Evolutionary conservation across 805 yeast genomes (phyloP).

Genomic region (Schwanniomyces vanrijiae): DNA sequence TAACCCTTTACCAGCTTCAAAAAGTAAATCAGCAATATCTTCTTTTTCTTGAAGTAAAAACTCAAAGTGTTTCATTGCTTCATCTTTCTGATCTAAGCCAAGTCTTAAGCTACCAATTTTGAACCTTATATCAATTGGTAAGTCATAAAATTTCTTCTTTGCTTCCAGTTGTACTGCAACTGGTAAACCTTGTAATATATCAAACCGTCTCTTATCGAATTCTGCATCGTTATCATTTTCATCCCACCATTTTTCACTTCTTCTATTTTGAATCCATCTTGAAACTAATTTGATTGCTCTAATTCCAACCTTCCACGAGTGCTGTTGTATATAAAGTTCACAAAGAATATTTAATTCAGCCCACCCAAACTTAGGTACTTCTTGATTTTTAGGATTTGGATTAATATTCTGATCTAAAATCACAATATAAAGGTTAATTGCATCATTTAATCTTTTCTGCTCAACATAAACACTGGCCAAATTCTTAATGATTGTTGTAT

Average conservation of each 20-base stretch:
- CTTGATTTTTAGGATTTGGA: conserved; percentile 18
- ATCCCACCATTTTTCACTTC: conserved; percentile 65
- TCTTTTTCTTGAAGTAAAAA: conserved; percentile 57
- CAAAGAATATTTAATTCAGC: conserved; percentile 81
- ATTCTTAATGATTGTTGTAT: conserved; percentile 60
- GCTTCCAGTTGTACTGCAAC: conserved; percentile 12
- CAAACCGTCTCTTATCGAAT: conserved; percentile 70
- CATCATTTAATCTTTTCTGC: conserved; percentile 66
- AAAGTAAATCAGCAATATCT: conserved; percentile 70
- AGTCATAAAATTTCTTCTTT: conserved; percentile 29
- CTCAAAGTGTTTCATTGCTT: conserved; percentile 71
- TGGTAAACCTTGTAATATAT: conserved; percentile 23
- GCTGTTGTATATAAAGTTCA: conserved; percentile 73
- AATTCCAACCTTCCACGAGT: conserved; percentile 63
- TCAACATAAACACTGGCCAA: conserved; percentile 51
- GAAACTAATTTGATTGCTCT: conserved; percentile 67
- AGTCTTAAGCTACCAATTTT: conserved; percentile 77
- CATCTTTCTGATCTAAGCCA: conserved; percentile 59
- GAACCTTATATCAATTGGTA: conserved; percentile 87
- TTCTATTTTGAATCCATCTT: conserved; percentile 79
- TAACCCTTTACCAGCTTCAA: conserved; percentile 73
- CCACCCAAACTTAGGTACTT: conserved; percentile 70
- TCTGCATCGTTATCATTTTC: conserved; percentile 70
- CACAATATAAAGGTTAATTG: conserved; percentile 66
- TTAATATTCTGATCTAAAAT: conserved; percentile 60